Evolutionary conservation across 2,329 filamentous ascomycete genomes (phyloP).

Genomic region (Elsinoe fawcettii): DNA sequence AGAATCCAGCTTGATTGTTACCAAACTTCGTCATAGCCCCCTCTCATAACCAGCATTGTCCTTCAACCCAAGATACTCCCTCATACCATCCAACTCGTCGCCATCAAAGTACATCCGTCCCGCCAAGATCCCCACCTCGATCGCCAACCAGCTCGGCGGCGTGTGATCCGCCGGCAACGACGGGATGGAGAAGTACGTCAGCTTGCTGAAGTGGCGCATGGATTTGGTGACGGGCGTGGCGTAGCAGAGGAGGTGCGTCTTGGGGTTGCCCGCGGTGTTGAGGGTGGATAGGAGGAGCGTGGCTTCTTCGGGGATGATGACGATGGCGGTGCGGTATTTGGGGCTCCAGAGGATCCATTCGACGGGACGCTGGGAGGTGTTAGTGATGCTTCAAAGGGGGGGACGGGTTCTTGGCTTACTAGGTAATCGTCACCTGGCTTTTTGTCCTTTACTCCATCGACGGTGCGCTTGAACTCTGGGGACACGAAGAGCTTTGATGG

Average conservation of each 20-base stretch:
- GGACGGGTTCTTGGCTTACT: conserved; percentile 23
- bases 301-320: conserved; percentile 58
- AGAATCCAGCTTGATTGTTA: conserved; percentile 37
- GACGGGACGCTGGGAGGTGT: conserved; percentile 36
- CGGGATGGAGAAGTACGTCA: conserved; percentile 49
- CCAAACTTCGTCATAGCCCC: conserved; percentile 22
- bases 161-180: conserved; percentile 33
- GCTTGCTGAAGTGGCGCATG: conserved; percentile 52
- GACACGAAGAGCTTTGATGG: conserved; percentile 34
- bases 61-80: conserved; percentile 24
- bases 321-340: conserved; percentile 41
- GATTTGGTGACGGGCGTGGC: conserved; percentile 51
- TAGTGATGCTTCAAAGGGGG: background rate
- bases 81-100: conserved; percentile 34
- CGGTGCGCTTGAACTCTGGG: conserved; percentile 43
- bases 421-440: conserved; percentile 38
- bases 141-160: conserved; percentile 46
- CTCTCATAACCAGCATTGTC: background rate
- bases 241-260: conserved; percentile 48
- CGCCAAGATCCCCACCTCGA: conserved; percentile 54
- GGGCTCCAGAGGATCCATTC: conserved; percentile 56
- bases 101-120: conserved; percentile 55
- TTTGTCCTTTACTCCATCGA: conserved; percentile 27
- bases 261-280: conserved; percentile 14
- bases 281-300: conserved; percentile 47